phyloP scores from a whole-genome alignment of 495 filamentous ascomycete genomes.

The Penicilliopsis zonata region DNA sequence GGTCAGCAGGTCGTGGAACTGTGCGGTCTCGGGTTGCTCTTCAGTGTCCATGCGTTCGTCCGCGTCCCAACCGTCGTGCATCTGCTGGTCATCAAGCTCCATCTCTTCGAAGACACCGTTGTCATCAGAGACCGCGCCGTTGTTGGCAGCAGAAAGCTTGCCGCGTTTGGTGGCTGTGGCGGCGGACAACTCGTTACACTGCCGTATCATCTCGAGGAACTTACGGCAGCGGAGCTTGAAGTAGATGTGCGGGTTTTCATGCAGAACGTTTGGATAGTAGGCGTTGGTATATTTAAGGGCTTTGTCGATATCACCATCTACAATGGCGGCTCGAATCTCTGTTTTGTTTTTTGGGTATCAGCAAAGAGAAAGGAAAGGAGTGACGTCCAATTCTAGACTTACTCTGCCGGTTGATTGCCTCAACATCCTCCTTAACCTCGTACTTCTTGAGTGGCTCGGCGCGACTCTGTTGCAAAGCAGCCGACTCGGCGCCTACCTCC shows the following conservation, averaged over 20 bases:
- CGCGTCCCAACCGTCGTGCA: slow-evolving; percentile 30
- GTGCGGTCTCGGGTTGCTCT: slow-evolving; percentile 20
- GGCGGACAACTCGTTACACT: slow-evolving; percentile 51
- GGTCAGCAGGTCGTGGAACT: slow-evolving; percentile 44
- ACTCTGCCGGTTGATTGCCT: slow-evolving; percentile 84
- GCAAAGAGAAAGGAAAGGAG: background rate
- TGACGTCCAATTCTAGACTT: slow-evolving; percentile 10
- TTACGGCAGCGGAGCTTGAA: slow-evolving; percentile 86
- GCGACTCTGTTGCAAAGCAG: slow-evolving; percentile 45
- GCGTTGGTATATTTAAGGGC: slow-evolving; percentile 69
- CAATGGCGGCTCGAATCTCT: slow-evolving; percentile 81
- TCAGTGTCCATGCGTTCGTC: slow-evolving; percentile 47
- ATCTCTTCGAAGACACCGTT: slow-evolving; percentile 55
- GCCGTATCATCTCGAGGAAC: slow-evolving; percentile 92
- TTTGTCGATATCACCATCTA: slow-evolving; percentile 87
- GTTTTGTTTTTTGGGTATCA: slow-evolving; percentile 2
- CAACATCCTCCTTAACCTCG: slow-evolving; percentile 73
- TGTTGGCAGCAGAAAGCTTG: slow-evolving; percentile 17
- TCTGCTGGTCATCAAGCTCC: slow-evolving; percentile 67
- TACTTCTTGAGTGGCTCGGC: slow-evolving; percentile 44
- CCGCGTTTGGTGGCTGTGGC: slow-evolving; percentile 23
- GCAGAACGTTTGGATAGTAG: slow-evolving; percentile 72
- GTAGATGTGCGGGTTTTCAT: slow-evolving; percentile 76
- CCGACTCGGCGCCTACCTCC: slow-evolving; percentile 65
- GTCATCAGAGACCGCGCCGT: slow-evolving; percentile 16